Evolutionary conservation across 345 rosid genomes (phyloP).

Genomic region (Brassica cretica): DNA sequence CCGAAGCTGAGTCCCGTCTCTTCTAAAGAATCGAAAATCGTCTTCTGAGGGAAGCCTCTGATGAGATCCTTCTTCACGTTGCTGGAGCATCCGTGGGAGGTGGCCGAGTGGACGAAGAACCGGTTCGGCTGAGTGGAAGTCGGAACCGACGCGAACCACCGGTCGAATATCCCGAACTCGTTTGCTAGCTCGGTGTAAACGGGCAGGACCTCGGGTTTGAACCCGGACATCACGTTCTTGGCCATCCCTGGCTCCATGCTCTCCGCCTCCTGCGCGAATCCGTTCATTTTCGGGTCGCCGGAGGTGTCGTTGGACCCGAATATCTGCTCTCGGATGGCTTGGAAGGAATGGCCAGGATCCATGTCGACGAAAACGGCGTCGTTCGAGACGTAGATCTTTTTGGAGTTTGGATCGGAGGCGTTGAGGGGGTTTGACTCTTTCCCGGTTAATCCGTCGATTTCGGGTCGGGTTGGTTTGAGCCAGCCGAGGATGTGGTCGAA

Average conservation of each 20-base stretch:
- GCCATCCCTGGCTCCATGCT: conserved; percentile 65
- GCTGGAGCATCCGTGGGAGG: conserved; percentile 88
- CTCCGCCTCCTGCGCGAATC: conserved; percentile 87
- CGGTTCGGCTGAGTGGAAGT: conserved; percentile 99
- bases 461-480: conserved; percentile 89
- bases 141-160: conserved; percentile 99
- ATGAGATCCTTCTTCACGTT: conserved; percentile 85
- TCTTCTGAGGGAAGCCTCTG: conserved; percentile 87
- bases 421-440: conserved; percentile 62
- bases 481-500: conserved; percentile 94
- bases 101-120: conserved; percentile 94
- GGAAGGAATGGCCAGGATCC: conserved; percentile 99
- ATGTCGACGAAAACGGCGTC: conserved; percentile 84
- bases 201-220: conserved; percentile 66
- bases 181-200: conserved; percentile 77
- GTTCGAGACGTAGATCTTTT: conserved; percentile 57
- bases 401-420: conserved; percentile 61
- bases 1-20: conserved; percentile 84
- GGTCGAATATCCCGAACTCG: conserved; percentile 87
- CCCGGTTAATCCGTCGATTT: conserved; percentile 81
- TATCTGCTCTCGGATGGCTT: conserved; percentile 93
- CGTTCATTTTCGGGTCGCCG: conserved; percentile 72
- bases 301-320: conserved; percentile 71
- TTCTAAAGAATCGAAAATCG: conserved; percentile 89
- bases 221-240: conserved; percentile 82